Percentiles rank a stretch among this genome's conserved stretches.
phyloP scores from a whole-genome alignment of 768 basidiomycete species.

The Psilocybe azurescens region DNA sequence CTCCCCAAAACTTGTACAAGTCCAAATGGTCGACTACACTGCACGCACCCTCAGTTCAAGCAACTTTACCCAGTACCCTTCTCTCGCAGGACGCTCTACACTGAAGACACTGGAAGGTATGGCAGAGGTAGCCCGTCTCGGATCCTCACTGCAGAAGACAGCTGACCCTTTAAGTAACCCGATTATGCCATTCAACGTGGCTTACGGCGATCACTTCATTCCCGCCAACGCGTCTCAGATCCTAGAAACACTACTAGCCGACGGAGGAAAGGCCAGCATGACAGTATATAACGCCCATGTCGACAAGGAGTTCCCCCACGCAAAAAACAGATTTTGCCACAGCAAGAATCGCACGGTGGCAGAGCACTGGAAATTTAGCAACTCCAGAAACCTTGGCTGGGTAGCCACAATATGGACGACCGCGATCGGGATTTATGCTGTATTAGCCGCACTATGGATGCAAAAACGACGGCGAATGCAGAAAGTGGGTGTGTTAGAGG shows the following conservation, averaged over 20 bases:
- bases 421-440: not conserved
- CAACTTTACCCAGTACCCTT: not conserved
- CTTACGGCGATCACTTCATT: not conserved
- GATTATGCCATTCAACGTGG: no score
- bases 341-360: slow-evolving; percentile 7
- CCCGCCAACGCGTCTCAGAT: not conserved
- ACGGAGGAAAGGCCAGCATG: slow-evolving; percentile 10
- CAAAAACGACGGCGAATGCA: not conserved
- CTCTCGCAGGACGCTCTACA: slow-evolving; percentile 6
- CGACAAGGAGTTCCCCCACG: not conserved
- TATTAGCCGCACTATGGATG: not conserved
- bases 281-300: not conserved
- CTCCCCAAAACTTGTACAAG: slow-evolving; percentile 2
- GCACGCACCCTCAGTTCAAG: not conserved
- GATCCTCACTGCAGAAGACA: not conserved
- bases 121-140: slow-evolving; percentile 4
- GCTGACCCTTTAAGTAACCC: not conserved
- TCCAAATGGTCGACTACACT: slow-evolving; percentile 1
- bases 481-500: slow-evolving; percentile 3
- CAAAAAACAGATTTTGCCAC: not conserved
- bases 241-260: slow-evolving; percentile 4
- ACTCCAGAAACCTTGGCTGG: slow-evolving; percentile 13
- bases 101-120: slow-evolving; percentile 11
- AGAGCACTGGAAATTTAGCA: slow-evolving; percentile 13
- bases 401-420: slow-evolving; percentile 11